Percentiles rank a stretch among this genome's conserved stretches.
Conservation (phyloP, 495 filamentous ascomycete species). For the Tuber borchii region DNA sequence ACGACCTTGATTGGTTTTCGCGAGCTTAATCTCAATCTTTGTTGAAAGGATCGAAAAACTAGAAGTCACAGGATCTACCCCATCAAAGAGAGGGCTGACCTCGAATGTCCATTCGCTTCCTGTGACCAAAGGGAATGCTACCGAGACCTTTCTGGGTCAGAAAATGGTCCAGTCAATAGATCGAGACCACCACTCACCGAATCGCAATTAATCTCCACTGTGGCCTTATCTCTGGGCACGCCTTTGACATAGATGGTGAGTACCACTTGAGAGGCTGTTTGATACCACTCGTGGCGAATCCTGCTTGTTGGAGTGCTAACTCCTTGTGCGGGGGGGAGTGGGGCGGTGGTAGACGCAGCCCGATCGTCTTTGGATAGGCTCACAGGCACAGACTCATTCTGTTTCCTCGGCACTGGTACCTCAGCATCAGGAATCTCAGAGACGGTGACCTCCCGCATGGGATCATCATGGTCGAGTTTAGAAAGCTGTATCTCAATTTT, state of each 20-base stretch:
- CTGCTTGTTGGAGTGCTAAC: conserved; percentile 54
- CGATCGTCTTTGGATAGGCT: conserved; percentile 6
- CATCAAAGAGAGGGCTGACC: conserved; percentile 62
- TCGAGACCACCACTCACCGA: conserved; percentile 10
- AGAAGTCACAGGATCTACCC: conserved; percentile 56
- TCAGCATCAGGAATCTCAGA: conserved; percentile 58
- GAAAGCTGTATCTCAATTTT: conserved; percentile 51
- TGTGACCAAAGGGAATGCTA: conserved; percentile 60
- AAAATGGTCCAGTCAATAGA: not conserved
- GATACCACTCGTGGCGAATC: conserved; percentile 76
- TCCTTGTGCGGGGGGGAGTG: conserved; percentile 20
- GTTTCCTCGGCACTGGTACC: conserved; percentile 43
- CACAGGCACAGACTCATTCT: conserved; percentile 23
- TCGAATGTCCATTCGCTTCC: conserved; percentile 59
- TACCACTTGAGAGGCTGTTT: conserved; percentile 58
- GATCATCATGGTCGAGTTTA: conserved; percentile 56
- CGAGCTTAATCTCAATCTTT: conserved; percentile 77
- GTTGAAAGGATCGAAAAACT: conserved; percentile 61
- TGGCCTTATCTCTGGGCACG: conserved; percentile 57
- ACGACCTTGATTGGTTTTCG: conserved; percentile 58
- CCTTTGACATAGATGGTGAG: conserved; percentile 68
- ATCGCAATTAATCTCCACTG: conserved; percentile 51
- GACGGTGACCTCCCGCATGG: conserved; percentile 53
- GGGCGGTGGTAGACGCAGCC: conserved; percentile 2
- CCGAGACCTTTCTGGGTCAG: conserved; percentile 49